Percentiles rank a stretch among this genome's conserved stretches.
Evolutionary conservation across 164 flowering plant species (phyloP).

Genomic region (Sedum album): DNA sequence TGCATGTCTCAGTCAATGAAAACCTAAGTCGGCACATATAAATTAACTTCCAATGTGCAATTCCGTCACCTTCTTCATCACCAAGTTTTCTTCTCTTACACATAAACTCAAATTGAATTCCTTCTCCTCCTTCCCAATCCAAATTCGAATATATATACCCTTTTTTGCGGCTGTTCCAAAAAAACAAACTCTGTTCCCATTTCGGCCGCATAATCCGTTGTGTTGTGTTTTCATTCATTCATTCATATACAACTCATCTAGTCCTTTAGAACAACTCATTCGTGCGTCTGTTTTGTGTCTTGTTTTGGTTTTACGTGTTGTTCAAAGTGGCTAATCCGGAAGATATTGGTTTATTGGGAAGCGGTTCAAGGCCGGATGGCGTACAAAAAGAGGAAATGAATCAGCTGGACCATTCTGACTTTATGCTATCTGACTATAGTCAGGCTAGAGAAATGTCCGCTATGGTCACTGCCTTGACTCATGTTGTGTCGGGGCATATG

Average conservation of each 20-base stretch:
- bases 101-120: background rate
- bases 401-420: background rate
- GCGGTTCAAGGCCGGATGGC: background rate
- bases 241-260: background rate
- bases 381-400: background rate
- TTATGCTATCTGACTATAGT: background rate
- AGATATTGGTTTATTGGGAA: background rate
- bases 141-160: background rate
- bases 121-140: background rate
- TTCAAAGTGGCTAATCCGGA: constrained; percentile 5
- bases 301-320: background rate
- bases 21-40: background rate
- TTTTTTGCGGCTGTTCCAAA: background rate
- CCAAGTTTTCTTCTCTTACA: background rate
- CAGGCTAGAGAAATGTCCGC: constrained; percentile 8
- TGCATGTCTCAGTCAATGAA: too few relatives aligned
- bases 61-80: background rate
- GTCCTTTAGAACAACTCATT: too few relatives aligned
- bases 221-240: too few relatives aligned
- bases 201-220: background rate
- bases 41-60: background rate
- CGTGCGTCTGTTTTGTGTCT: background rate
- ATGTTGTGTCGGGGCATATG: constrained; percentile 2
- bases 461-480: constrained; percentile 6
- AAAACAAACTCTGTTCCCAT: background rate